Base-by-base conservation (phyloP, 2,329 filamentous ascomycete genomes). In the Aspergillus piperis region DNA sequence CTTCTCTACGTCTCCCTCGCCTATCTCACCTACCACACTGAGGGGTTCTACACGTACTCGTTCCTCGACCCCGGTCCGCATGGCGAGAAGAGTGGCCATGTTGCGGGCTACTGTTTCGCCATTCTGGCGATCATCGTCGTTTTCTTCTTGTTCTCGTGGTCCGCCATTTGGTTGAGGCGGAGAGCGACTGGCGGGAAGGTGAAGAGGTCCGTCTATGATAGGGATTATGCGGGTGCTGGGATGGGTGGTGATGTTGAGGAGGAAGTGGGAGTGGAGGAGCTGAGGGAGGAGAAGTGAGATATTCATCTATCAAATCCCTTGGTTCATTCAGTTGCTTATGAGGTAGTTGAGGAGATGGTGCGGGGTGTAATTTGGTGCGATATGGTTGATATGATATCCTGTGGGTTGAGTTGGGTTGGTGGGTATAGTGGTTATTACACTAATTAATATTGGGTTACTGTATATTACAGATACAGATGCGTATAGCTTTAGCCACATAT, bases 41-140 rank as follows among this genome's bases (percentile, higher is more conserved):
- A 92, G 73, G 85, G 85, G 2, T 91, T 89, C 72, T 96, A 93
- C 74, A 83, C 89, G 0, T 96, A 96, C 77, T 73, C 70, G 60
- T 96, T 96, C 77, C 83, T 96, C n/a, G 83, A 96, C 72, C 82
- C 86, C 1, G 71, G 77, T 5, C 70, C 73, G 17, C 75, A 83
- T 53, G 81, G 82, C 15, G 72, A 81, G 57, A 63, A 72, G 25
- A 72, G 69, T 27, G 83, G 81, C 0, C 77, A 81, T 6, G 86
- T 92, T 3, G 84, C 86, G 1, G 89, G 79, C 2, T 91, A 90
- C 70, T 84, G 86, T 53, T 75, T 90, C 53, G 64, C 66, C 36
- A 86, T 89, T 51, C 76, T 83, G 76, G 84, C 83, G 79, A 64
- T 84, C 70, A 74, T 82, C 76, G 54, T 80, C 38, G 66, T 87